A percentile compares a stretch with the other conserved stretches of the same genome.
Evolutionary conservation across 177 flowering plant genomes (phyloP).

Genomic region (Telopea speciosissima): DNA sequence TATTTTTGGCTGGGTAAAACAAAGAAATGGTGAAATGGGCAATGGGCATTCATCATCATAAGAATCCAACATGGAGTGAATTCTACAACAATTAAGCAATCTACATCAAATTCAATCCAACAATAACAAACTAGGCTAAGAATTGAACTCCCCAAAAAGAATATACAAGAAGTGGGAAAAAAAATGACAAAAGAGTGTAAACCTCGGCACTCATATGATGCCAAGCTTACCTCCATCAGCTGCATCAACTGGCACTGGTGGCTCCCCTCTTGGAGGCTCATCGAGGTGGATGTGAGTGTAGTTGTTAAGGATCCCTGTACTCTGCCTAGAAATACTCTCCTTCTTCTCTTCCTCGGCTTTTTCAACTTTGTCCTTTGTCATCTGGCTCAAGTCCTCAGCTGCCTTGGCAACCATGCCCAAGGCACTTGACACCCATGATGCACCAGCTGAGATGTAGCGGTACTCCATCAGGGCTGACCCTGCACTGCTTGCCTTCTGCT

Average conservation of each 20-base stretch:
- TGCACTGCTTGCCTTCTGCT: constrained; percentile 56
- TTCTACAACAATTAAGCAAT: not conserved
- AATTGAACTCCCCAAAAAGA: not conserved
- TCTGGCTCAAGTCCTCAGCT: constrained; percentile 50
- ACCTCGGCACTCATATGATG: constrained; percentile 20
- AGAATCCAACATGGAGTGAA: not conserved
- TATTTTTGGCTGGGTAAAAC: too few species aligned
- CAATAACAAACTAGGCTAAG: not conserved
- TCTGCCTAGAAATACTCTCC: constrained; percentile 35
- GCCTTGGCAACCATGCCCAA: constrained; percentile 47
- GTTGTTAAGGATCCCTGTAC: constrained; percentile 29
- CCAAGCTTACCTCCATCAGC: constrained; percentile 29
- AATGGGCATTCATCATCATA: too few species aligned
- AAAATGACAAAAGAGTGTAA: not conserved
- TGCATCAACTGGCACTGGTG: constrained; percentile 33
- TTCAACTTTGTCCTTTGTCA: constrained; percentile 60
- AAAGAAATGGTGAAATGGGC: too few species aligned
- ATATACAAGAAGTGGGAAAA: not conserved
- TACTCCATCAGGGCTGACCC: constrained; percentile 60
- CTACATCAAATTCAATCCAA: not conserved
- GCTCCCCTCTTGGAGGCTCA: constrained; percentile 22
- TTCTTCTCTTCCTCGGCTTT: constrained; percentile 64
- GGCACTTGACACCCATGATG: constrained; percentile 62
- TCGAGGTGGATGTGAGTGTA: constrained; percentile 46
- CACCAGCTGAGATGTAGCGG: constrained; percentile 50